These are phyloP conservation scores for Mucuna pruriens DNA, from an alignment of 306 rosid species.

Conservation along the genomic window DNA sequence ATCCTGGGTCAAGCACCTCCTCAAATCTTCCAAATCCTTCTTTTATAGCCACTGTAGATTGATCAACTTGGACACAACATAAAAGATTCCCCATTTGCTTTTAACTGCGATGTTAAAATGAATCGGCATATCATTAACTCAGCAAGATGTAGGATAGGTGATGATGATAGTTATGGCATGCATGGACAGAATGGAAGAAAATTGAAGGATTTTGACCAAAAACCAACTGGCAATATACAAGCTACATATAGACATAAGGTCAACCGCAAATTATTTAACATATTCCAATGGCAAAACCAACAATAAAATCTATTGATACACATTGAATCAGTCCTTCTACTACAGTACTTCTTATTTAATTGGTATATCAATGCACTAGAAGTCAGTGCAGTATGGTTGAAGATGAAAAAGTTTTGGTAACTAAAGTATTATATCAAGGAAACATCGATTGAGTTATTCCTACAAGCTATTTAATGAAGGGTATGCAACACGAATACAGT, in stretches of 20 bases:
- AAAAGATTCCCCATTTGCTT: constrained; percentile 76
- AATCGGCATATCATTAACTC: constrained; percentile 11
- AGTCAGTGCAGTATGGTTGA: neutral
- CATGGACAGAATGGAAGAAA: neutral
- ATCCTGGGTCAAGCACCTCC: constrained; percentile 86
- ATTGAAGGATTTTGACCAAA: constrained; percentile 8
- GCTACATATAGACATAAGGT: neutral
- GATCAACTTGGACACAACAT: constrained; percentile 81
- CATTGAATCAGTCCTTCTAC: too few species aligned
- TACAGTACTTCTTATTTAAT: neutral
- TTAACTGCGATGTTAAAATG: constrained; percentile 33
- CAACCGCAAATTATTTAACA: neutral
- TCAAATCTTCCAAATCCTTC: constrained; percentile 80
- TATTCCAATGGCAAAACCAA: constrained; percentile 12
- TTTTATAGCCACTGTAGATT: constrained; percentile 78
- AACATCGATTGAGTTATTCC: neutral
- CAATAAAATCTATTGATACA: neutral
- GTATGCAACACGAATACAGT: neutral
- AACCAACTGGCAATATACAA: neutral
- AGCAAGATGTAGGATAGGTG: neutral
- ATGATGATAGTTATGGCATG: neutral
- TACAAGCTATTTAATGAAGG: neutral
- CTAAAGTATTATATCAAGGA: neutral
- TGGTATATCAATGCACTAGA: neutral
- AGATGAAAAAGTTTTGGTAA: neutral